Conservation (phyloP, 805 yeast species). For the Zygoascus biomembranicola region DNA sequence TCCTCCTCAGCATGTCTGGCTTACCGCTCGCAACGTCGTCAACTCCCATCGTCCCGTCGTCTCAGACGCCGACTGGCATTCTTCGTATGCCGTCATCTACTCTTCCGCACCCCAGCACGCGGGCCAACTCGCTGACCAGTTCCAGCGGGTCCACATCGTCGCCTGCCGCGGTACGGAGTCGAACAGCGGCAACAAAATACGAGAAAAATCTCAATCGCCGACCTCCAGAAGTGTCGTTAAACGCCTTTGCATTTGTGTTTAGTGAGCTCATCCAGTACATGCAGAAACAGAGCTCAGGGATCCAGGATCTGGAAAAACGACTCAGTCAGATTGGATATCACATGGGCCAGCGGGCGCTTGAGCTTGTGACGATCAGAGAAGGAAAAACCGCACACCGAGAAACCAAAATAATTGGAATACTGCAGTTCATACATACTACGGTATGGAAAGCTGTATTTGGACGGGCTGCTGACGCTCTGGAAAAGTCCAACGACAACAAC, state of each 20-base stretch:
- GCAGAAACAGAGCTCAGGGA: conserved; percentile 41
- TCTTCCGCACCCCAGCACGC: conserved; percentile 20
- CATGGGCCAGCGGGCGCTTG: conserved; percentile 64
- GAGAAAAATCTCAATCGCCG: conserved; percentile 63
- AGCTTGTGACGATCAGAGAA: conserved; percentile 59
- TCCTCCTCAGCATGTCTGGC: neutral
- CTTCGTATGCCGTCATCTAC: conserved; percentile 31
- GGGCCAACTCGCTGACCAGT: neutral
- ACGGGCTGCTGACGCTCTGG: conserved; percentile 63
- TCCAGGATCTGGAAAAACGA: conserved; percentile 54
- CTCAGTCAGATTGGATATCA: conserved; percentile 70
- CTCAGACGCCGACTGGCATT: conserved; percentile 27
- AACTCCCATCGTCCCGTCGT: conserved; percentile 21
- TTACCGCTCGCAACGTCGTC: conserved; percentile 4
- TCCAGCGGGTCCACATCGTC: neutral
- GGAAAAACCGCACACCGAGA: conserved; percentile 63
- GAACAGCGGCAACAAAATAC: conserved; percentile 21
- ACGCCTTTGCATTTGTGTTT: conserved; percentile 61
- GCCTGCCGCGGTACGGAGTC: conserved; percentile 6
- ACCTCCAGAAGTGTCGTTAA: conserved; percentile 55
- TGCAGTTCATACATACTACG: conserved; percentile 63
- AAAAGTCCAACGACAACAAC: conserved; percentile 59
- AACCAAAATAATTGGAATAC: conserved; percentile 52
- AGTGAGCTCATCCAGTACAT: conserved; percentile 62
- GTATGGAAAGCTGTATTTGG: conserved; percentile 74